phyloP scores from a whole-genome alignment of 139 green algal genomes.

The Deuterostichococcus epilithicus region DNA sequence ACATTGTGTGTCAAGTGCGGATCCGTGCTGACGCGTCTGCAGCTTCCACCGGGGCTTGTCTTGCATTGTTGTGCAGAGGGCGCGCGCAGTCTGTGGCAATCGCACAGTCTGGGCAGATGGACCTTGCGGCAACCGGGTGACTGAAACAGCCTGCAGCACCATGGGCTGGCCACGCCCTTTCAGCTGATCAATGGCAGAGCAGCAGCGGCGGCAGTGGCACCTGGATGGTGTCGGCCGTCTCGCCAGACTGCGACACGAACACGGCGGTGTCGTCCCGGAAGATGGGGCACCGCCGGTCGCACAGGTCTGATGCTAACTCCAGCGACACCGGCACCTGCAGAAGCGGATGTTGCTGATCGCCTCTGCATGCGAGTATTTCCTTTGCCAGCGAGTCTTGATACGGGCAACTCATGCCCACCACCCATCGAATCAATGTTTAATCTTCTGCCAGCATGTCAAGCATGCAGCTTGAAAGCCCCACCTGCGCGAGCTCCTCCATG shows the following conservation, averaged over 20 bases:
- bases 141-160: too few relatives aligned
- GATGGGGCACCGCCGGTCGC: conserved; percentile 86
- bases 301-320: conserved; percentile 91
- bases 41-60: neutral
- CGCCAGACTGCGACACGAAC: conserved; percentile 90
- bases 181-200: neutral
- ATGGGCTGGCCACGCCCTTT: neutral
- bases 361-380: too few relatives aligned
- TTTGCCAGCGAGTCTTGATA: too few relatives aligned
- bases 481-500: conserved; percentile 45
- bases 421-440: too few relatives aligned
- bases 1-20: neutral
- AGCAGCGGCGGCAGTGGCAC: conserved; percentile 30
- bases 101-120: too few relatives aligned
- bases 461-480: conserved; percentile 14
- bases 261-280: conserved; percentile 91
- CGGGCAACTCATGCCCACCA: too few relatives aligned
- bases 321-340: conserved; percentile 74
- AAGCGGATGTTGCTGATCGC: too few relatives aligned
- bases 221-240: conserved; percentile 94
- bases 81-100: too few relatives aligned
- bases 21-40: neutral
- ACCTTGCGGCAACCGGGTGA: too few relatives aligned
- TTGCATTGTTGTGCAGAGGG: too few relatives aligned
- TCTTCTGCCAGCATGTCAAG: too few relatives aligned